Conservation (phyloP, 768 basidiomycete genomes). For the Hypholoma fasciculare region DNA sequence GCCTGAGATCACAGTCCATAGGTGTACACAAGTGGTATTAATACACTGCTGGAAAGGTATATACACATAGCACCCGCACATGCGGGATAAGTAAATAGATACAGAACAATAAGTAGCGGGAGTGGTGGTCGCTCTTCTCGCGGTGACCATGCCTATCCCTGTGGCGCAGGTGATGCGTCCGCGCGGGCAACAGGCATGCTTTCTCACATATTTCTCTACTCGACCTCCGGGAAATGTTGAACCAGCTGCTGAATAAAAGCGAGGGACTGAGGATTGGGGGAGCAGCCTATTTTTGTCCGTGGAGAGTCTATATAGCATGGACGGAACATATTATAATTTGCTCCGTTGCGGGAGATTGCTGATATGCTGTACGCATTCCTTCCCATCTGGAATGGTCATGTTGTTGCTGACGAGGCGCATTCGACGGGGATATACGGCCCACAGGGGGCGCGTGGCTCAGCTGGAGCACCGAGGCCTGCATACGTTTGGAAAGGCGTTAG, state of each 20-base stretch:
- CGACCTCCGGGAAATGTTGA: constrained; percentile 47
- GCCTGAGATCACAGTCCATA: not conserved
- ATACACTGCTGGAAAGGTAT: not conserved
- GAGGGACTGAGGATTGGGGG: constrained; percentile 37
- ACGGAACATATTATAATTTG: constrained; percentile 90
- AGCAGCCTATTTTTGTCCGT: constrained; percentile 75
- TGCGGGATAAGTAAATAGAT: not conserved
- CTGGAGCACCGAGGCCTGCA: constrained; percentile 75
- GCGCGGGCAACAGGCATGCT: constrained; percentile 31
- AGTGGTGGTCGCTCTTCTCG: constrained; percentile 1
- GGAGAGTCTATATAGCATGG: constrained; percentile 94
- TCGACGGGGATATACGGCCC: constrained; percentile 89
- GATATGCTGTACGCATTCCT: constrained; percentile 60
- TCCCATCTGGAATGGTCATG: constrained; percentile 61
- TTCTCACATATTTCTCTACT: constrained; percentile 76
- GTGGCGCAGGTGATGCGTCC: constrained; percentile 56
- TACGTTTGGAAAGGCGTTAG: constrained; percentile 93
- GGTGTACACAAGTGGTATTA: not conserved
- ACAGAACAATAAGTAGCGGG: not conserved
- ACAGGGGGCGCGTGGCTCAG: constrained; percentile 69
- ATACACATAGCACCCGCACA: not conserved
- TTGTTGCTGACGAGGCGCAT: constrained; percentile 93
- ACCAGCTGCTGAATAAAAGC: constrained; percentile 35
- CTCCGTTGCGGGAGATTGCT: constrained; percentile 70
- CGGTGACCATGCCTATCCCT: constrained; percentile 11